These are phyloP conservation scores for Penicillium silybi DNA, from an alignment of 495 filamentous ascomycete genomes.

Conservation along the genomic window DNA sequence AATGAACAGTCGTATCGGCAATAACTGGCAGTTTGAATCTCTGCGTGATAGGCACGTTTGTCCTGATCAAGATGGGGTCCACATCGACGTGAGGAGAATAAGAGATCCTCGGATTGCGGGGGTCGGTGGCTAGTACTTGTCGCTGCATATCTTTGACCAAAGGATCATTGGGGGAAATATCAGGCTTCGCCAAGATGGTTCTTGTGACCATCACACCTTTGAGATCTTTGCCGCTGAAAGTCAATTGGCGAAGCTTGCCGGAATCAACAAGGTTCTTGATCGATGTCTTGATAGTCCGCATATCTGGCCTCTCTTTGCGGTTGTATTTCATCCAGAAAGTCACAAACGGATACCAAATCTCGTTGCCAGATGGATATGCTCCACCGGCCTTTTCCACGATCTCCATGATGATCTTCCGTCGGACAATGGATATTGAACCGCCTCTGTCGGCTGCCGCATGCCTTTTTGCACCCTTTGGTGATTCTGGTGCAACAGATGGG, in stretches of 20 bases:
- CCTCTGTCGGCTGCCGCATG: conserved; percentile 21
- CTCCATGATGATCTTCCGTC: conserved; percentile 63
- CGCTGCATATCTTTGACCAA: conserved; percentile 49
- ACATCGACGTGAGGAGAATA: conserved; percentile 35
- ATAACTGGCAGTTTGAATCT: conserved; percentile 28
- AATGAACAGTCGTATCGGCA: conserved; percentile 29
- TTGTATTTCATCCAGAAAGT: conserved; percentile 55
- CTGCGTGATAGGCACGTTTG: conserved; percentile 2
- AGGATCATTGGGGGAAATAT: conserved; percentile 46
- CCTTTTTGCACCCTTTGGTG: not conserved
- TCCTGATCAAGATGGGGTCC: conserved; percentile 25
- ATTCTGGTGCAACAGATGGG: not conserved
- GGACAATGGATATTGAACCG: conserved; percentile 45
- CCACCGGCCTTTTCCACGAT: conserved; percentile 66
- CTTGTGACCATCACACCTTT: conserved; percentile 54
- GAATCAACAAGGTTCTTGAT: conserved; percentile 59
- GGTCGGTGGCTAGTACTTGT: conserved; percentile 42
- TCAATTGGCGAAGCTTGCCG: conserved; percentile 55
- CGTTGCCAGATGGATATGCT: conserved; percentile 68
- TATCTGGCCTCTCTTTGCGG: conserved; percentile 45
- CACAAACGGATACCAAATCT: conserved; percentile 68
- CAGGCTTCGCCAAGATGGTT: conserved; percentile 47
- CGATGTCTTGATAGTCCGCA: conserved; percentile 46
- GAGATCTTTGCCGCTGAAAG: conserved; percentile 57
- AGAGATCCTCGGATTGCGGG: conserved; percentile 18